phyloP scores from a whole-genome alignment of 192 early-diverging fungal species.

The Backusella westeae region DNA sequence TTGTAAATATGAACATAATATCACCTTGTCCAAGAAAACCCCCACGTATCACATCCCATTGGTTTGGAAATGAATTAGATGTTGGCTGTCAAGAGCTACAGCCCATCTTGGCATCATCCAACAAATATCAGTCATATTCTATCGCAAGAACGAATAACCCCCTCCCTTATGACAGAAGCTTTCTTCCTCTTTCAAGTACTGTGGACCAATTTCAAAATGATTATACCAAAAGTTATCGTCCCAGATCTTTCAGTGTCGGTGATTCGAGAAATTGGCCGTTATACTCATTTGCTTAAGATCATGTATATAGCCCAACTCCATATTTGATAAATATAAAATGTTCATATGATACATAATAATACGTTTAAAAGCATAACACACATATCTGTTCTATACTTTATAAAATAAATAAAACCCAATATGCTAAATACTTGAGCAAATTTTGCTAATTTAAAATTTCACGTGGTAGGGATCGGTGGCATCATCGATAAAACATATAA shows the following conservation, averaged over 20 bases:
- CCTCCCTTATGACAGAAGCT: conserved; percentile 19
- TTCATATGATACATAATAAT: not conserved
- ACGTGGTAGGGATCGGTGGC: not conserved
- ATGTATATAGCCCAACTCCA: not conserved
- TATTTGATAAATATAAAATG: not conserved
- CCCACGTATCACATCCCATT: not conserved
- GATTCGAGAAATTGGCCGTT: conserved; percentile 10
- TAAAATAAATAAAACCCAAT: not conserved
- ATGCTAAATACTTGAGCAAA: not conserved
- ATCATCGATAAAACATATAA: not conserved
- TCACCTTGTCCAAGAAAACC: conserved; percentile 20
- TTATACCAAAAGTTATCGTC: not conserved
- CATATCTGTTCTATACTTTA: not conserved
- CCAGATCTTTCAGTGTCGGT: conserved; percentile 23
- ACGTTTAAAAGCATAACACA: not conserved
- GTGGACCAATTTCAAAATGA: conserved; percentile 1
- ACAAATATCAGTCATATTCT: not conserved
- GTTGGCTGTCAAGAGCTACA: conserved; percentile 19
- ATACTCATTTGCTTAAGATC: not conserved
- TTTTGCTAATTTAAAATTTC: not conserved
- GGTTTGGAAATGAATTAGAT: not conserved
- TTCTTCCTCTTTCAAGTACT: conserved; percentile 9
- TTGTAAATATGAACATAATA: conserved; percentile 17
- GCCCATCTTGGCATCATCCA: conserved; percentile 1
- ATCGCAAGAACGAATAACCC: conserved; percentile 18